Conservation (phyloP, 179 eudicot genomes). For the Carnegiea gigantea region DNA sequence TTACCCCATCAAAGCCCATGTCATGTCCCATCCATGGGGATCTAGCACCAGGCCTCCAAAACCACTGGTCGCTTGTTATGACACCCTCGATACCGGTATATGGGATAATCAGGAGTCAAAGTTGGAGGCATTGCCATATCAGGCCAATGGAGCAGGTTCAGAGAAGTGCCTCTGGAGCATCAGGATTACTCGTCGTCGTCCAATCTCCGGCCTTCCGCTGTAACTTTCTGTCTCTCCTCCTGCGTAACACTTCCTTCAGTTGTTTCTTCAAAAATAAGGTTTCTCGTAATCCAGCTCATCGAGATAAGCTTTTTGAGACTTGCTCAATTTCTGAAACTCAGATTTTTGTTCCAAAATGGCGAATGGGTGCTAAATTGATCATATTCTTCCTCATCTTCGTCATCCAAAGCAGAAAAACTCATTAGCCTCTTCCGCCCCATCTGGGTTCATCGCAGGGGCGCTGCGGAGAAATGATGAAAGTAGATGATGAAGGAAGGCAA, state of each 20-base stretch:
- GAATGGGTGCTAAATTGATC: conserved; percentile 79
- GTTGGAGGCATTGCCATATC: conserved; percentile 74
- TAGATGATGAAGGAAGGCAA: conserved; percentile 86
- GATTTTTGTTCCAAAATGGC: conserved; percentile 64
- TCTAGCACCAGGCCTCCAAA: conserved; percentile 89
- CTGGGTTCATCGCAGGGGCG: conserved; percentile 36
- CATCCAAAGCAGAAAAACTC: conserved; percentile 38
- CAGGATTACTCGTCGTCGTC: conserved; percentile 28
- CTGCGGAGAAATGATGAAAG: conserved; percentile 81
- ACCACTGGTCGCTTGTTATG: conserved; percentile 60
- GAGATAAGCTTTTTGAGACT: conserved; percentile 70
- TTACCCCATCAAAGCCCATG: conserved; percentile 87
- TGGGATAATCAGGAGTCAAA: conserved; percentile 70
- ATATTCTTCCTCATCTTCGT: conserved; percentile 66
- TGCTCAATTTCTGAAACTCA: conserved; percentile 65
- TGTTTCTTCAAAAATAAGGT: conserved; percentile 82
- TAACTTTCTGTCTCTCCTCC: conserved; percentile 39
- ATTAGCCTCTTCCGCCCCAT: conserved; percentile 47
- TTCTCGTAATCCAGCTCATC: conserved; percentile 96
- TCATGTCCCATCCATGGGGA: conserved; percentile 97
- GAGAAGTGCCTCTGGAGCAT: conserved; percentile 42
- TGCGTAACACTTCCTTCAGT: conserved; percentile 60
- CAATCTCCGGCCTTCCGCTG: conserved; percentile 24
- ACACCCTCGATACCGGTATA: conserved; percentile 74
- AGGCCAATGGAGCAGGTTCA: conserved; percentile 62